Conservation (phyloP, 768 basidiomycete species). For the Trametes gibbosa region DNA sequence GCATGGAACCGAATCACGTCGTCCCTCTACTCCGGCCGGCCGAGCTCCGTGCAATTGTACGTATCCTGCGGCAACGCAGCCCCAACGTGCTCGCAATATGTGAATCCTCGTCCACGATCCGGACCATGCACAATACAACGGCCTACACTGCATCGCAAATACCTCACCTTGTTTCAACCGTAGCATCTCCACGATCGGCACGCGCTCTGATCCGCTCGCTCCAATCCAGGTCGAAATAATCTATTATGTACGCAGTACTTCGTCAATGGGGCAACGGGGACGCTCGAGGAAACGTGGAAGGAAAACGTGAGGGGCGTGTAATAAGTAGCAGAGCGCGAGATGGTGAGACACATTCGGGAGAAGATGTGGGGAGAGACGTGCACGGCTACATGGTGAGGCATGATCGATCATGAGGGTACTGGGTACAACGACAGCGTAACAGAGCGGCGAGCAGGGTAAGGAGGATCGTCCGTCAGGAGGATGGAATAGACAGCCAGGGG, state of each 20-base stretch:
- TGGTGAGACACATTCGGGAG: not conserved
- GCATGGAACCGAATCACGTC: conserved; percentile 1
- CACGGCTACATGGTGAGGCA: conserved; percentile 16
- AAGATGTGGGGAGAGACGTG: conserved; percentile 11
- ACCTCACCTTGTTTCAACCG: not conserved
- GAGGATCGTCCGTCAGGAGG: conserved; percentile 16
- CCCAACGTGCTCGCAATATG: no score
- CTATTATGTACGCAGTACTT: conserved; percentile 20
- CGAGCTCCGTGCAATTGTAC: not conserved
- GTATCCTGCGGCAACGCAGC: not conserved
- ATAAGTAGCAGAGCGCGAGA: not conserved
- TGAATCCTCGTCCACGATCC: no score
- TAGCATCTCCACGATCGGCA: not conserved
- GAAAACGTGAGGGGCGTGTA: not conserved
- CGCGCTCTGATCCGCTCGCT: not conserved
- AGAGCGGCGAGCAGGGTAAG: conserved; percentile 19
- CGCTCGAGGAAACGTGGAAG: not conserved
- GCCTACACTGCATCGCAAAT: not conserved
- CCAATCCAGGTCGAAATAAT: not conserved
- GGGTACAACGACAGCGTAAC: conserved; percentile 24
- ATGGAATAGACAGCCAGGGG: not conserved
- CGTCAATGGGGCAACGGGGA: no score
- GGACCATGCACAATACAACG: not conserved
- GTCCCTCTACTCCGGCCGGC: not conserved
- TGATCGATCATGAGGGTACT: conserved; percentile 15